Evolutionary conservation across 306 rosid genomes (phyloP), one percentile per base, ranked within the genome.

Genomic region (Prunus mume): DNA sequence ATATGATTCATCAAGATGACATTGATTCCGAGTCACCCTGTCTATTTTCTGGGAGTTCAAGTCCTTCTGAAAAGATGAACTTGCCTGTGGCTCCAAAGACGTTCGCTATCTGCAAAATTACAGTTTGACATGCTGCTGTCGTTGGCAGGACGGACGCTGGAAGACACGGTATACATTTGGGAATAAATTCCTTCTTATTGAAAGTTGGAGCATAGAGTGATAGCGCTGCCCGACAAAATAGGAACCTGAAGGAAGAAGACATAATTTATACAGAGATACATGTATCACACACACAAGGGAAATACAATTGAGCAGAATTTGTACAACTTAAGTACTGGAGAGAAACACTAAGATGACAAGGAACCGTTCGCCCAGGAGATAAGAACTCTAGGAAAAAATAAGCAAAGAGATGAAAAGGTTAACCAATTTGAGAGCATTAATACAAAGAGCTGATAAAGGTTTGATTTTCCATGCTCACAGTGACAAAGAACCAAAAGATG

Each of bases 141-240:
- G 82, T 73, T 4, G 93, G 86, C 77, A 83, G 75, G 68, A 82
- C 78, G 71, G 81, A 75, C 0, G 32, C 77, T 9, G 93, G 96
- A 84, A 92, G 90, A 72, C 86, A 68, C 22, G 99, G 99, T 72
- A 90, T 65, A 25, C 92, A 95, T 67, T 74, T 77, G 12, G 99
- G 99, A 34, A 85, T 72, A 61, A 83, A 95, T 68, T 88, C 97
- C 55, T 58, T 81, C 81, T 89, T 85, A 68, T 87, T 80, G 67
- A 76, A 78, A 65, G 88, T 82, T 74, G 97, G 91, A 27, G 86
- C 88, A 69, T 88, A 87, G 7, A 83, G 81, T 74, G 90, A 74
- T 58, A 92, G 75, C 73, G 86, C 97, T 25, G 90, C 81, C 72
- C 75, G 87, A 82, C 88, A 90, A 85, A 95, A 95, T 19, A 92